Conservation (phyloP, 2,329 filamentous ascomycete species). For the Mycosphaerelloides madeirae region DNA sequence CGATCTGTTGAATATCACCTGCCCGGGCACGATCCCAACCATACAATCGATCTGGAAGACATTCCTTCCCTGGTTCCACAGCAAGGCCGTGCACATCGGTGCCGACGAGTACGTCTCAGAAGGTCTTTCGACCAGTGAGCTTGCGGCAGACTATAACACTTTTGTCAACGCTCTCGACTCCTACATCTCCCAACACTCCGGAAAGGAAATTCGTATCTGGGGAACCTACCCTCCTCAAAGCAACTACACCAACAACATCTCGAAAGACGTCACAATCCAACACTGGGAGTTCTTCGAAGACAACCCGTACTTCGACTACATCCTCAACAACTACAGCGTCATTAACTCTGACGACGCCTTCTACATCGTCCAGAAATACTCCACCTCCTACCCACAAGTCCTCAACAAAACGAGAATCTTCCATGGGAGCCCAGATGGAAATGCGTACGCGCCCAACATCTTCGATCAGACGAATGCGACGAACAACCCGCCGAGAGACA, state of each 20-base stretch:
- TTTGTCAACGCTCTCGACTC: constrained; percentile 51
- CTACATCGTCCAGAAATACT: constrained; percentile 49
- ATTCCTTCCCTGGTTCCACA: constrained; percentile 54
- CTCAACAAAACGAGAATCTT: constrained; percentile 48
- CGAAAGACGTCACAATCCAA: constrained; percentile 47
- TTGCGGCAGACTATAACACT: constrained; percentile 46
- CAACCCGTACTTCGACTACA: constrained; percentile 44
- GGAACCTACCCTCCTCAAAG: constrained; percentile 48
- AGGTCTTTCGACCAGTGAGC: constrained; percentile 24
- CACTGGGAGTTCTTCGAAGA: constrained; percentile 55
- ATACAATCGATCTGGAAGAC: constrained; percentile 51
- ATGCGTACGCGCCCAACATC: constrained; percentile 47
- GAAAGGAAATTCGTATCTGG: constrained; percentile 52
- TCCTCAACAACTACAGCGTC: constrained; percentile 44
- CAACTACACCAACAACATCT: constrained; percentile 37
- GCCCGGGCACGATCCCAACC: constrained; percentile 51
- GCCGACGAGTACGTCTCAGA: constrained; percentile 50
- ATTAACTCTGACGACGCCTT: constrained; percentile 54
- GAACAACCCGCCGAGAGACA: constrained; percentile 43
- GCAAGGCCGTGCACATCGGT: constrained; percentile 53
- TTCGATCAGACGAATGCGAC: constrained; percentile 48
- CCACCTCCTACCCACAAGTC: constrained; percentile 43
- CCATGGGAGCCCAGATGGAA: constrained; percentile 40
- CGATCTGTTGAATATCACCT: constrained; percentile 52
- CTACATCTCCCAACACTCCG: constrained; percentile 40